Conservation (phyloP, 768 basidiomycete species). For the Infundibulicybe gibba region DNA sequence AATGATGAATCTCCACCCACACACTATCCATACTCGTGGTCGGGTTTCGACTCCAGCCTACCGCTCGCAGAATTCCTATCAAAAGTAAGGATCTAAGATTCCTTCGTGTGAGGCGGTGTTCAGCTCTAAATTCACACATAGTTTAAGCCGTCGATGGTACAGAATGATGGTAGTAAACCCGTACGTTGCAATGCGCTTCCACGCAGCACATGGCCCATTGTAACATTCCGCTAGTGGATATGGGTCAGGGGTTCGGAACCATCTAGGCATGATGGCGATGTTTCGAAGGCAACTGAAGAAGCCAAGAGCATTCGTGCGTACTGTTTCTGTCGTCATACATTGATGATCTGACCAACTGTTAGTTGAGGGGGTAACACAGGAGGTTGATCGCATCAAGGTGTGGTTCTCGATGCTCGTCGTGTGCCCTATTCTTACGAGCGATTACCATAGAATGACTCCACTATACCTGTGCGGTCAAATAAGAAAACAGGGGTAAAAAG, state of each 20-base stretch:
- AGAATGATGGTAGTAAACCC: constrained; percentile 73
- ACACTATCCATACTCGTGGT: constrained; percentile 50
- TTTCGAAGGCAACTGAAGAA: constrained; percentile 38
- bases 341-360: not conserved
- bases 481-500: constrained; percentile 72
- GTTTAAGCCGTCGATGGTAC: constrained; percentile 77
- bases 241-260: constrained; percentile 43
- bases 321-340: not conserved
- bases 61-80: constrained; percentile 49
- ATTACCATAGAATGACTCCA: constrained; percentile 48
- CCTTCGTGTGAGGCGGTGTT: not conserved
- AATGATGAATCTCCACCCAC: constrained; percentile 38
- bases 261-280: constrained; percentile 14
- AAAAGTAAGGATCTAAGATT: constrained; percentile 36
- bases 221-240: constrained; percentile 49
- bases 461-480: constrained; percentile 63
- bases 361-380: constrained; percentile 59
- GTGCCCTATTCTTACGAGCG: not conserved
- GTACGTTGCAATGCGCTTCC: constrained; percentile 39
- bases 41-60: constrained; percentile 29
- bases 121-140: constrained; percentile 18
- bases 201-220: no score
- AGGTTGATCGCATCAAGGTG: constrained; percentile 61
- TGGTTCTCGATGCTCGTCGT: constrained; percentile 3
- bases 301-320: constrained; percentile 40